A percentile compares a stretch with the other conserved stretches of the same genome.
Conservation (phyloP, 805 yeast species). For the Starmerella apicola region DNA sequence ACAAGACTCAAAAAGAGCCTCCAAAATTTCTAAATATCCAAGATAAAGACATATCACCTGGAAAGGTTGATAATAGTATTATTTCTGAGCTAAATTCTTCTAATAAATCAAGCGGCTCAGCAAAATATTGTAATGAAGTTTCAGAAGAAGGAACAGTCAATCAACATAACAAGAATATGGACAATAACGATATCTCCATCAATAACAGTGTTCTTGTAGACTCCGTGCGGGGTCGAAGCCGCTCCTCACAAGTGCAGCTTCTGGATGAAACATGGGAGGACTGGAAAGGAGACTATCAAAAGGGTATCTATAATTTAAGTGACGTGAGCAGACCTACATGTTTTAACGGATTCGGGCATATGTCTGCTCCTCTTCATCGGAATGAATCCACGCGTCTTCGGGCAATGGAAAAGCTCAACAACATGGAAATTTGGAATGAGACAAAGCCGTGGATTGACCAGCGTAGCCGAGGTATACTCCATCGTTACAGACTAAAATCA, state of each 20-base stretch:
- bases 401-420: constrained; percentile 32
- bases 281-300: constrained; percentile 17
- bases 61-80: not conserved
- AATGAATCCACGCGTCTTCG: constrained; percentile 37
- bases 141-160: too few relatives aligned
- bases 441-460: constrained; percentile 30
- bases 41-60: too few relatives aligned
- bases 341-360: constrained; percentile 34
- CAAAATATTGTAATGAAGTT: too few relatives aligned
- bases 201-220: not conserved
- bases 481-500: constrained; percentile 37
- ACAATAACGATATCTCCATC: not conserved
- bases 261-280: constrained; percentile 21
- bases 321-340: constrained; percentile 45
- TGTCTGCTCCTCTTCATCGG: constrained; percentile 49
- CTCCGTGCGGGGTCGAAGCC: constrained; percentile 3
- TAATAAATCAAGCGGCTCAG: too few relatives aligned
- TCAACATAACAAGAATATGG: not conserved
- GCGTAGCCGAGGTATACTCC: constrained; percentile 30
- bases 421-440: constrained; percentile 40
- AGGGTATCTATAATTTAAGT: constrained; percentile 14
- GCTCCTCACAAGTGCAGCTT: constrained; percentile 6
- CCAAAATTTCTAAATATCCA: too few relatives aligned
- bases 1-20: too few relatives aligned
- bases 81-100: too few relatives aligned